Conservation (phyloP, 208 protist genomes). For the Crithidia fasciculata region DNA sequence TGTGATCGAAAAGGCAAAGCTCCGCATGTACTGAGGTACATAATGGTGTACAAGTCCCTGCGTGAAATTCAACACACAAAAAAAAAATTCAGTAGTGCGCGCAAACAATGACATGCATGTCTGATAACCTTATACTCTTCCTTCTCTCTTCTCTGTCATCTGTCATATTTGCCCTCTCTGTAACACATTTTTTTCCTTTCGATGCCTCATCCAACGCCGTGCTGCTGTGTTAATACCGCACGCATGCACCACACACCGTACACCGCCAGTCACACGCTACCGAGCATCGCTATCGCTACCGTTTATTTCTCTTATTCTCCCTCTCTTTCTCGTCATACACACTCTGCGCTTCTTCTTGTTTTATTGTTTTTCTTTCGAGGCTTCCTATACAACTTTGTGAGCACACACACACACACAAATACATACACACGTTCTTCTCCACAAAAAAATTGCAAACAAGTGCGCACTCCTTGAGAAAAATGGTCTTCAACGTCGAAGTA, state of each 20-base stretch:
- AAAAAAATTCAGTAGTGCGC: no score
- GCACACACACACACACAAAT: background rate
- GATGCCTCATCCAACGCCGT: no score
- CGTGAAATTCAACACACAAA: no score
- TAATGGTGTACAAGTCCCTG: no score
- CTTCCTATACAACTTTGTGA: background rate
- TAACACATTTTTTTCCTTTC: background rate
- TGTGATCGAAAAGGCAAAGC: no score
- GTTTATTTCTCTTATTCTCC: background rate
- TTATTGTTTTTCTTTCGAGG: slow-evolving; percentile 9
- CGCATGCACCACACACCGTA: no score
- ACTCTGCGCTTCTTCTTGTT: background rate
- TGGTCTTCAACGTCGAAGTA: slow-evolving; percentile 37
- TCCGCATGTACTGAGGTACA: no score
- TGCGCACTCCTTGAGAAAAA: background rate
- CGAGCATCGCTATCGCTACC: no score
- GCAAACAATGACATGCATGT: no score
- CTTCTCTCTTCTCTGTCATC: background rate
- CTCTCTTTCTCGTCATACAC: background rate
- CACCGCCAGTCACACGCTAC: no score
- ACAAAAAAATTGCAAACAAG: background rate
- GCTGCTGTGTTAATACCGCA: no score
- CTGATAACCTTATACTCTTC: background rate
- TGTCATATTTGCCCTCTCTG: background rate
- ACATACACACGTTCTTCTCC: background rate